Conservation (phyloP, 345 rosid genomes). For the Rhodamnia argentea region DNA sequence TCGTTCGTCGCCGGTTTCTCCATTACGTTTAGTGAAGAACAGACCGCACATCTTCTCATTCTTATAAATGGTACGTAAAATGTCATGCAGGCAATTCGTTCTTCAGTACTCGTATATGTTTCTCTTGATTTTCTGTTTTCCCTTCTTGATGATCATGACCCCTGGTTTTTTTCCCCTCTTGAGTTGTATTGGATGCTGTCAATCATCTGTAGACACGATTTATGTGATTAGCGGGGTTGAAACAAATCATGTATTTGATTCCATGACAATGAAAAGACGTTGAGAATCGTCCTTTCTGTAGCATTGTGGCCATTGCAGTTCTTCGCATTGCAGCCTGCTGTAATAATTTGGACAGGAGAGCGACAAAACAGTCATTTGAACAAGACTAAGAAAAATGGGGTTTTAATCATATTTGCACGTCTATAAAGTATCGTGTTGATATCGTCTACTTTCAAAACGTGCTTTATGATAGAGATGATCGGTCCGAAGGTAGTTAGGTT, state of each 20-base stretch:
- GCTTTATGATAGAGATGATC: background rate
- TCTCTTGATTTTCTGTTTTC: background rate
- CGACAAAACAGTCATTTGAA: background rate
- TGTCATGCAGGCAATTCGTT: background rate
- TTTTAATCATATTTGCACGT: background rate
- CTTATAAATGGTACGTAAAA: background rate
- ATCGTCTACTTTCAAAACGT: background rate
- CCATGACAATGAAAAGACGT: background rate
- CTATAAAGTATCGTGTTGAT: background rate
- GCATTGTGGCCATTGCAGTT: background rate
- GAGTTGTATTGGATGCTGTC: background rate
- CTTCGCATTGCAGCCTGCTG: background rate
- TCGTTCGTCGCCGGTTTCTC: background rate
- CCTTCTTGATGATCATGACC: background rate
- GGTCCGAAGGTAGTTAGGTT: background rate
- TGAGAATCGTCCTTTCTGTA: background rate
- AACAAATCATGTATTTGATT: background rate
- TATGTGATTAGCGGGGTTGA: background rate
- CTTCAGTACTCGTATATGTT: background rate
- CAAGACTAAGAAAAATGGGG: background rate
- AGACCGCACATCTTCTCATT: background rate
- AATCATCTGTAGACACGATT: background rate
- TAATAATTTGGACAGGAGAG: background rate
- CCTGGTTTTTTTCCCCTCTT: background rate
- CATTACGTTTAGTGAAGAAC: background rate